phyloP scores from a whole-genome alignment of 345 rosid species.

The Lagerstroemia speciosa region DNA sequence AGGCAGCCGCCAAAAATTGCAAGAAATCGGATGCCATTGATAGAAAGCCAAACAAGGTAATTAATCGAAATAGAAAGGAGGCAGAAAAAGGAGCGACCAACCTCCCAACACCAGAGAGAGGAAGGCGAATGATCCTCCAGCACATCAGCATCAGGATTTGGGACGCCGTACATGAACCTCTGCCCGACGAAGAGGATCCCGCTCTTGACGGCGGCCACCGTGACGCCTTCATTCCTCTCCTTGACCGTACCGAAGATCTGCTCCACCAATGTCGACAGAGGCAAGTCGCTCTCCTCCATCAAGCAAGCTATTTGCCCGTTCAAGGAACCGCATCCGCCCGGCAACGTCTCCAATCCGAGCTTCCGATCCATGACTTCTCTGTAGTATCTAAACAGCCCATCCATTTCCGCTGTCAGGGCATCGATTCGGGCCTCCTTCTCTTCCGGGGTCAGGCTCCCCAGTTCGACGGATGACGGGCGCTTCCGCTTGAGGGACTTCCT shows the following conservation, averaged over 20 bases:
- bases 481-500: conserved; percentile 30
- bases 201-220: conserved; percentile 46
- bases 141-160: conserved; percentile 64
- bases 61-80: background rate
- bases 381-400: conserved; percentile 47
- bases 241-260: conserved; percentile 32
- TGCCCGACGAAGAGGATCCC: conserved; percentile 63
- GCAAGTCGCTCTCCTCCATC: conserved; percentile 64
- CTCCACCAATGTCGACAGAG: conserved; percentile 58
- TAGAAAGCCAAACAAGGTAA: background rate
- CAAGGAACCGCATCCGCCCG: conserved; percentile 25
- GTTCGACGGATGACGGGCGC: conserved; percentile 22
- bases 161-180: conserved; percentile 66
- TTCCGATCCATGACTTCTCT: conserved; percentile 28
- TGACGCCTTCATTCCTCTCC: conserved; percentile 16
- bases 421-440: conserved; percentile 37
- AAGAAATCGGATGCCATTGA: background rate
- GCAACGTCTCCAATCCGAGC: conserved; percentile 19
- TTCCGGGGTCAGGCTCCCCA: conserved; percentile 20
- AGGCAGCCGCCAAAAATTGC: background rate
- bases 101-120: conserved; percentile 99
- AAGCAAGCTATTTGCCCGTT: conserved; percentile 47
- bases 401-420: conserved; percentile 32
- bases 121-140: conserved; percentile 57
- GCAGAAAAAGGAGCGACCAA: conserved; percentile 9